Percentiles rank a stretch among this genome's conserved stretches.
phyloP scores from a whole-genome alignment of 345 rosid genomes.

The Gossypium ekmanianum region DNA sequence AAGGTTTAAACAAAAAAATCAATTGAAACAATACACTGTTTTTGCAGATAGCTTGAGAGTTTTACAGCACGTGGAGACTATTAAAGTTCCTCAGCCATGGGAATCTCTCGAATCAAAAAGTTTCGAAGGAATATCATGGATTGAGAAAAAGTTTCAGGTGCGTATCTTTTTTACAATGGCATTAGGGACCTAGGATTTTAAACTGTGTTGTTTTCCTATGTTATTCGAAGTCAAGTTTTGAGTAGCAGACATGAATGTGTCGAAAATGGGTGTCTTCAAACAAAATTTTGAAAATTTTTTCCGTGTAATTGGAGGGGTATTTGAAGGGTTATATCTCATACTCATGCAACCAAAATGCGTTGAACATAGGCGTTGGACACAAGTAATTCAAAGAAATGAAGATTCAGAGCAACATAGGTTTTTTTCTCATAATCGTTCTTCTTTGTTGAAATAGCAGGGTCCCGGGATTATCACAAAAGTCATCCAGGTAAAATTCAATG shows the following conservation, averaged over 20 bases:
- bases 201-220: not conserved
- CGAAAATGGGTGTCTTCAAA: not conserved
- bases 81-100: conserved; percentile 51
- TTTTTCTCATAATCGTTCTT: not conserved
- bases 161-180: not conserved
- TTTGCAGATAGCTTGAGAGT: conserved; percentile 64
- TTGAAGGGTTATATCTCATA: not conserved
- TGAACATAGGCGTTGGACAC: not conserved
- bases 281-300: not conserved
- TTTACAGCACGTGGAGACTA: conserved; percentile 62
- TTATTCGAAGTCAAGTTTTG: not conserved
- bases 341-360: not conserved
- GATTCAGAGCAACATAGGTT: not conserved
- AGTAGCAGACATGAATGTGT: not conserved
- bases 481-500: conserved; percentile 44
- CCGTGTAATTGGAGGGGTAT: not conserved
- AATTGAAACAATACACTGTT: not conserved
- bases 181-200: not conserved
- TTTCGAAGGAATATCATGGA: conserved; percentile 53
- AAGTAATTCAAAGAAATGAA: not conserved
- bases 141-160: conserved; percentile 53
- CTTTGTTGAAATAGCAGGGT: conserved; percentile 26
- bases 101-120: conserved; percentile 33
- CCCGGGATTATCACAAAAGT: conserved; percentile 56
- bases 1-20: not conserved